Evolutionary conservation across 208 protist genomes (phyloP), one percentile per base, ranked within the genome.

Genomic region (Trichomonas gallinae): DNA sequence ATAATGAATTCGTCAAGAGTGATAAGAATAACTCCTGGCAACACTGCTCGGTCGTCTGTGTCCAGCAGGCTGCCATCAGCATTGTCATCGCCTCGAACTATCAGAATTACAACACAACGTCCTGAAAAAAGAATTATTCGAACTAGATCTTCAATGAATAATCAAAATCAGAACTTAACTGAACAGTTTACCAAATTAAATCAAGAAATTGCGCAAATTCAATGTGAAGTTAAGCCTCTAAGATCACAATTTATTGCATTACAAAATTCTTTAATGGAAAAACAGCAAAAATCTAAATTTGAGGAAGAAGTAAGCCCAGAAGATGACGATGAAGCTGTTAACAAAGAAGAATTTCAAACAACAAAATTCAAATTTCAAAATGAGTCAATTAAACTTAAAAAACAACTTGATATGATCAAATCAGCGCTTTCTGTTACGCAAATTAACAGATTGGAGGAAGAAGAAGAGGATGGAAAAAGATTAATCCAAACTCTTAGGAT

Each of bases 191-290:
- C 17, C 6, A 42, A 36, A 15, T 15, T 93, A 48, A 51, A 23
- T 48, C 44, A 93, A n/a, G 87, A 93, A 93, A 51, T 93, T 58
- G 87, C 87, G 0, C 40, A 34, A 10, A 23, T 93, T 48, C 87
- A 93, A 36, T 93, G 87, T 15, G 87, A 93, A 93, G 44, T 93
- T 38, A 93, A 93, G 44, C 87, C 87, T 38, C 46, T 93, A 51
- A 42, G 87, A 93, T 26, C 42, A 51, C 42, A 48, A 51, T 93
- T 34, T 36, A 23, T 58, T 9, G 40, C 15, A 13, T 26, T 93
- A 44, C 87, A 93, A 93, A 89, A 89, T 40, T 42, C 42, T 26
- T 17, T 51, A 15, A 23, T 93, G 36, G 26, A 34, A 42, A 34
- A 93, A 0, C 40, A 93, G 26, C 44, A 26, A 51, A 26, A 17